A percentile compares a stretch with the other conserved stretches of the same genome.
Evolutionary conservation across 371 early-diverging fungal genomes (phyloP).

Genomic region (Zopfochytrium polystomum): DNA sequence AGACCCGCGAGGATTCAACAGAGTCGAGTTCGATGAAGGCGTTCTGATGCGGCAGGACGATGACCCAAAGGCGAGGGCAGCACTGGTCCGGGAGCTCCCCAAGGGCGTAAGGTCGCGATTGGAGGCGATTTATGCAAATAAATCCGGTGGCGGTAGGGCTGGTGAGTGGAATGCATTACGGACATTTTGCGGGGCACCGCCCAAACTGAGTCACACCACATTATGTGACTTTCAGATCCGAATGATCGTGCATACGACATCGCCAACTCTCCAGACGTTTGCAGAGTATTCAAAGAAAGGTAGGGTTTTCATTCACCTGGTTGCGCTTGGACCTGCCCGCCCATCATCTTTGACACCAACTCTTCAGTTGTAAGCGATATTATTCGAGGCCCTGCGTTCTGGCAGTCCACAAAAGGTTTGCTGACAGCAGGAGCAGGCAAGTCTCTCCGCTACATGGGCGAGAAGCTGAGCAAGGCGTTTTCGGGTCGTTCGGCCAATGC

Average conservation of each 20-base stretch:
- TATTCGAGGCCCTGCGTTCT: conserved; percentile 73
- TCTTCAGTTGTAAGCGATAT: conserved; percentile 46
- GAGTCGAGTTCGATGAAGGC: neutral
- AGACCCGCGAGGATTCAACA: neutral
- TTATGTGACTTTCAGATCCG: no score
- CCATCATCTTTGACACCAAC: neutral
- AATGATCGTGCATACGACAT: conserved; percentile 31
- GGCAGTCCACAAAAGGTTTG: conserved; percentile 89
- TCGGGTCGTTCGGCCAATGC: no score
- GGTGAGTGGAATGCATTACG: no score
- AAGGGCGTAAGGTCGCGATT: conserved; percentile 19
- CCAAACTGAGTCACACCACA: no score
- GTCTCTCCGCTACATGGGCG: conserved; percentile 68
- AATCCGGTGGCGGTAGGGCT: no score
- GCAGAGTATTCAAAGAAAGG: conserved; percentile 36
- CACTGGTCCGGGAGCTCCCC: conserved; percentile 36
- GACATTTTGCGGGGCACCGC: no score
- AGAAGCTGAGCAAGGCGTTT: conserved; percentile 60
- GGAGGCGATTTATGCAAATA: conserved; percentile 1
- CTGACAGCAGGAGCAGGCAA: conserved; percentile 81
- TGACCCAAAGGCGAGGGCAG: conserved; percentile 27
- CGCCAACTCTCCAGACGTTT: conserved; percentile 45
- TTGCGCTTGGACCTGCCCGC: neutral
- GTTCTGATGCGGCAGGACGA: conserved; percentile 32
- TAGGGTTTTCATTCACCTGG: conserved; percentile 23